Base-by-base conservation (phyloP, 805 yeast species). In the Diddensiella transvaalensis region DNA sequence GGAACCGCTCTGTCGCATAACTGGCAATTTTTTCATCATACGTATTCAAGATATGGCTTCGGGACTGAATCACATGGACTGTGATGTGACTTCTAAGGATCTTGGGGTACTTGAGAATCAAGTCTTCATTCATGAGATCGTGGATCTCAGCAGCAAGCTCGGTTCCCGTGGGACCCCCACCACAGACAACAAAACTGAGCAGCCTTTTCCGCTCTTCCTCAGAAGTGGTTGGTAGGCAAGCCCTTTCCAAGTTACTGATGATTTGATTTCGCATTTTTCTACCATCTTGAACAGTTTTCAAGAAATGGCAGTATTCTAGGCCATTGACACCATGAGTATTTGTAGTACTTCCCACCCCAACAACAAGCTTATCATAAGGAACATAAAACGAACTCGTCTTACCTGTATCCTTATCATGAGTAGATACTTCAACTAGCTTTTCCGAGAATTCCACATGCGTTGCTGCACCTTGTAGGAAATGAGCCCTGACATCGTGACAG, bases 101-200 rank as follows among this genome's bases (percentile, higher is more conserved):
- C 56, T 73, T 73, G 48, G 87, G 87, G 64, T 77, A 82, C 45
- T 71, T 64, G 48, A 74, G 71, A 40, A 74, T 70, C 56, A 82
- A 64, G 60, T 82, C 87, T 63, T 82, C 87, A 60, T 81, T 80
- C 60, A 82, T 68, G 56, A 82, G 63, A 58, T 82, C 88, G 55
- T 70, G 80, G 23, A 82, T 76, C 64, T 82, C 88, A 26, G 87
- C 85, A 24, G 88, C 87, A 57, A 82, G 75, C 61, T 82, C 87
- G 30, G 80, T 85, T 57, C 87, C 87, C 0, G 87, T 82, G 47
- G 87, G 86, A 39, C 87, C 87, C 51, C 87, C 87, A 52, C 87
- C 87, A 63, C 86, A 81, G 29, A 82, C 76, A 11, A 81, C 85
- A 63, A 82, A 81, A 45, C 82, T 76, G 41, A 82, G 69, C 51